These are phyloP conservation scores for Coemansia sp. DNA, from an alignment of 192 early-diverging fungal genomes.

Conservation along the genomic window DNA sequence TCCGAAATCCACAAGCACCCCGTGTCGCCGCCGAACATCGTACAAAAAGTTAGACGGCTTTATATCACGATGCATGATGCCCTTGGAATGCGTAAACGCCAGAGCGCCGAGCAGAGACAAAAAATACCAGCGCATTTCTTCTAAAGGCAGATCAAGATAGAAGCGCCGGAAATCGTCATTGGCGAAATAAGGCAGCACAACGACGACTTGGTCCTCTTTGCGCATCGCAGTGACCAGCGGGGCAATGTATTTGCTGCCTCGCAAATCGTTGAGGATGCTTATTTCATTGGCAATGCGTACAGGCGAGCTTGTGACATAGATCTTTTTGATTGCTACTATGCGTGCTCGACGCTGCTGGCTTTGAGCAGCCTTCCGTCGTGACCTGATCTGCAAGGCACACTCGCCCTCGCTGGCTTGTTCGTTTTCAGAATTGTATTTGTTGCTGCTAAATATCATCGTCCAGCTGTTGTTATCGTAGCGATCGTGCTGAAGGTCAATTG, in stretches of 20 bases:
- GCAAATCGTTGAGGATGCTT: constrained; percentile 69
- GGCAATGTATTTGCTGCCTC: constrained; percentile 70
- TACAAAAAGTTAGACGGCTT: constrained; percentile 97
- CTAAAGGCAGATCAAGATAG: constrained; percentile 60
- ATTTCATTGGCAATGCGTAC: constrained; percentile 82
- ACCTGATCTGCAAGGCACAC: neutral
- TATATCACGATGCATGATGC: constrained; percentile 88
- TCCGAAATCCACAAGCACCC: constrained; percentile 92
- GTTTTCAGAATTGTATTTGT: neutral
- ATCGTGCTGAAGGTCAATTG: constrained; percentile 72
- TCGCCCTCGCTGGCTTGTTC: constrained; percentile 3
- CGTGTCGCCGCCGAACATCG: constrained; percentile 63
- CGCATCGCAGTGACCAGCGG: constrained; percentile 79
- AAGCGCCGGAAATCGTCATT: constrained; percentile 80
- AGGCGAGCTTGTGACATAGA: constrained; percentile 81
- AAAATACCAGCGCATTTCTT: constrained; percentile 78
- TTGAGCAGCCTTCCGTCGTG: constrained; percentile 6
- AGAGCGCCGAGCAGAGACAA: constrained; percentile 70
- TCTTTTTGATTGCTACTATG: constrained; percentile 81
- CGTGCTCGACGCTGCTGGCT: constrained; percentile 23
- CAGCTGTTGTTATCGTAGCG: constrained; percentile 70
- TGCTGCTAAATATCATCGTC: constrained; percentile 52
- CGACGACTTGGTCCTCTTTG: constrained; percentile 76
- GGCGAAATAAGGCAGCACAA: constrained; percentile 81
- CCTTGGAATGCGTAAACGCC: constrained; percentile 64